These are phyloP conservation scores for Adansonia rubrostipa DNA, from an alignment of 441 rosid genomes.

Conservation along the genomic window DNA sequence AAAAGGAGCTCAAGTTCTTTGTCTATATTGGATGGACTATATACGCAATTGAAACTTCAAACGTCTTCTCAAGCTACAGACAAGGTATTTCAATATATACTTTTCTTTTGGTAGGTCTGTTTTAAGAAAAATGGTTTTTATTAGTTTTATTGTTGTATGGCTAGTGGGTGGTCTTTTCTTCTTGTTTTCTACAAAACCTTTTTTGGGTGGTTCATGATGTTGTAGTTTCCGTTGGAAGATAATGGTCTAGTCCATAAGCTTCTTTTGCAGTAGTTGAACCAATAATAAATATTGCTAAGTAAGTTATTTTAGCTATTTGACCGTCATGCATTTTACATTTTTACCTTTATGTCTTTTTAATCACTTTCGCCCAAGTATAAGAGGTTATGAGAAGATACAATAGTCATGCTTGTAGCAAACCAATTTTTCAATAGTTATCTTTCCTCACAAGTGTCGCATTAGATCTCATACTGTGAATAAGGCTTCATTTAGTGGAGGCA, in stretches of 20 bases:
- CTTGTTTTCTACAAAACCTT: background rate
- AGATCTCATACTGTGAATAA: background rate
- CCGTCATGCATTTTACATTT: background rate
- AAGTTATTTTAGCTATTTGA: slow-evolving; percentile 25
- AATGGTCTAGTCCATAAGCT: slow-evolving; percentile 39
- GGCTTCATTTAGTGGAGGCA: slow-evolving; percentile 22
- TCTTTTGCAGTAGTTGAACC: slow-evolving; percentile 43
- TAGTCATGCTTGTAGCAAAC: slow-evolving; percentile 14
- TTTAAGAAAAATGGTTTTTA: slow-evolving; percentile 4
- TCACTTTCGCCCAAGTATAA: background rate
- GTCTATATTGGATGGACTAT: slow-evolving; percentile 55
- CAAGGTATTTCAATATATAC: slow-evolving; percentile 40
- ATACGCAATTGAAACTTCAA: slow-evolving; percentile 46
- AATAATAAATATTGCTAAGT: slow-evolving; percentile 50
- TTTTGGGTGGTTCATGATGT: slow-evolving; percentile 30
- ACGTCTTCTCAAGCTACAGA: slow-evolving; percentile 43
- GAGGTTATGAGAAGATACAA: background rate
- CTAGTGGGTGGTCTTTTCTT: background rate
- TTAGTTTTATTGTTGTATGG: background rate
- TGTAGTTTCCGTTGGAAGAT: slow-evolving; percentile 53
- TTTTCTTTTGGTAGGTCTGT: slow-evolving; percentile 20
- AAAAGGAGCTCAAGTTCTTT: slow-evolving; percentile 61
- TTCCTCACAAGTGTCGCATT: background rate
- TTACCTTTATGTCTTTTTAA: background rate
- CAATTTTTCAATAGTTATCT: slow-evolving; percentile 12